Base-by-base conservation (phyloP, 208 protist genomes). In the Porcisia hertigi region DNA sequence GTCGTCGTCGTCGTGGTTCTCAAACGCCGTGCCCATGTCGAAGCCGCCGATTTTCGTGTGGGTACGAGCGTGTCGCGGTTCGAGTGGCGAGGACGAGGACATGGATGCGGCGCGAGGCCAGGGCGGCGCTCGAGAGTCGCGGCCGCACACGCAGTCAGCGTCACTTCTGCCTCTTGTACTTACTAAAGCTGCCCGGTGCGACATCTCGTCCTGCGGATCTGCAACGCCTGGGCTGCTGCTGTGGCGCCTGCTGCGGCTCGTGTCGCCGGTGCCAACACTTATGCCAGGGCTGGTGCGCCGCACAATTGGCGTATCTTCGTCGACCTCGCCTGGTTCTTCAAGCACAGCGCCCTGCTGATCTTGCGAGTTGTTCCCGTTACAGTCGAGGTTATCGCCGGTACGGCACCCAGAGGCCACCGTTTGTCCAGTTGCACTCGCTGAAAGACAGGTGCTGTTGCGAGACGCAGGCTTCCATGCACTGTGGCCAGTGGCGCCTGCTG, bases 261-360 rank as follows among this genome's bases (percentile, higher is more conserved):
- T 63, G 14, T 59, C 39, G 0, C n/a, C 25, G 64, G 74, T 34
- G 16, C 12, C 45, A 2, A 59, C 69, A 45, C 75, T 66, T 23
- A 47, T 62, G 23, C 69, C 67, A 23, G 69, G 75, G 45, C 69
- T 79, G 64, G 66, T 79, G 47, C 75, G 67, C 45, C 75, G 67
- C 58, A 79, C 75, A n/a, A 25, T 11, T 3, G 67, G 75, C 25
- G n/a, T 52, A 12, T 79, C 75, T 23, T n/a, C 57, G 20, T 45
- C 66, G 60, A 63, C 23, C 30, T 11, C 58, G 30, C 30, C 30
- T 18, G 25, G n/a, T n/a, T 63, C 18, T 12, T 78, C 55, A 1
- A 54, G 5, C 49, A 49, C 59, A 8, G 6, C 70, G 53, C 20
- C 55, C 16, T 43, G 18, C 41, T 52, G 41, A 20, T 39, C 34